Evolutionary conservation across 768 basidiomycete genomes (phyloP).

Genomic region (Collybia nuda): DNA sequence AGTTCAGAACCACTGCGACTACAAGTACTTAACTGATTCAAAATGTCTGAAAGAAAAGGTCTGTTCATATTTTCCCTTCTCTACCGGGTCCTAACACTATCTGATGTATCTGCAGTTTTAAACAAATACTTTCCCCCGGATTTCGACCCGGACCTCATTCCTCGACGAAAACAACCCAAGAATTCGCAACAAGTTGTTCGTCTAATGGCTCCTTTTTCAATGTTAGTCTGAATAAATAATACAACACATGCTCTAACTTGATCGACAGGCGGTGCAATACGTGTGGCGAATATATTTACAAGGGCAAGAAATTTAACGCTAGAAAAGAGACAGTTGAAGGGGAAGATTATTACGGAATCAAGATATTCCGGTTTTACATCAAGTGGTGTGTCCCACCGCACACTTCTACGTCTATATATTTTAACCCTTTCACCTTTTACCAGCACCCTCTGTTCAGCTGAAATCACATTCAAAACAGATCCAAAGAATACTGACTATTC

Average conservation of each 20-base stretch:
- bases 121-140: conserved; percentile 98
- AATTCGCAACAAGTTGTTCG: conserved; percentile 97
- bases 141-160: conserved; percentile 96
- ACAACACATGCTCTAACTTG: conserved; percentile 6
- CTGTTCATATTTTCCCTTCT: not conserved
- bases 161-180: conserved; percentile 84
- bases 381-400: conserved; percentile 62
- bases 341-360: conserved; percentile 98
- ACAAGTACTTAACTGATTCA: conserved; percentile 24
- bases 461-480: conserved; percentile 99
- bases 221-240: conserved; percentile 48
- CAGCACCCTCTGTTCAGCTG: conserved; percentile 93
- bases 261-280: conserved; percentile 80
- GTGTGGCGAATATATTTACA: conserved; percentile 98
- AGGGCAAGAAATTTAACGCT: conserved; percentile 99
- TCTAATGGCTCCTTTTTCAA: conserved; percentile 99
- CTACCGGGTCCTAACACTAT: not conserved
- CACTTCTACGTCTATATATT: conserved; percentile 1
- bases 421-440: conserved; percentile 16
- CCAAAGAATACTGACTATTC: conserved; percentile 95
- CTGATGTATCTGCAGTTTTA: conserved; percentile 51
- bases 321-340: conserved; percentile 97
- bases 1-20: no score
- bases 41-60: conserved; percentile 88
- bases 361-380: conserved; percentile 92